A percentile compares a stretch with the other conserved stretches of the same genome.
phyloP scores from a whole-genome alignment of 768 basidiomycete genomes.

The Boletus huronensis region DNA sequence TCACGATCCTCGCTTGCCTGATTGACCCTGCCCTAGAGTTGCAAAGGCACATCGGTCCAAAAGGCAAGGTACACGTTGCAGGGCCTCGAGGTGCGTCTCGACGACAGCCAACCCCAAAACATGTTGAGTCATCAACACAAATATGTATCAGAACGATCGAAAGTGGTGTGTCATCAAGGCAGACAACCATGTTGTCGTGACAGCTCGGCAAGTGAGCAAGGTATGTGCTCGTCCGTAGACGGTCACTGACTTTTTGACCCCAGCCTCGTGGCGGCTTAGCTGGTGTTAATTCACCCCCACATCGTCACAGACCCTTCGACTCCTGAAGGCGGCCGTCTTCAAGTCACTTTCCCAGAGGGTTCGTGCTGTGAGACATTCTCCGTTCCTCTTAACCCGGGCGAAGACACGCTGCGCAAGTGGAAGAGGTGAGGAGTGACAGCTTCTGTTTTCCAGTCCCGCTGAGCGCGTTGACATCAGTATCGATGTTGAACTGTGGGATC shows the following conservation, averaged over 20 bases:
- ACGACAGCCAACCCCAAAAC: background rate
- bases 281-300: constrained; percentile 61
- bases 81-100: constrained; percentile 57
- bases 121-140: background rate
- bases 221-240: constrained; percentile 30
- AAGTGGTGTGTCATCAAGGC: constrained; percentile 67
- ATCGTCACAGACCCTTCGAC: constrained; percentile 46
- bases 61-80: constrained; percentile 53
- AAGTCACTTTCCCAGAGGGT: constrained; percentile 57
- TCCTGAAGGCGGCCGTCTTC: constrained; percentile 46
- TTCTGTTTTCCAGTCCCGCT: background rate
- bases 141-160: constrained; percentile 56
- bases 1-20: background rate
- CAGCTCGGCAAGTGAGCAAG: constrained; percentile 63
- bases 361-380: constrained; percentile 56
- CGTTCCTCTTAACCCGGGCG: constrained; percentile 54
- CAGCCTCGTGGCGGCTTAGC: constrained; percentile 36
- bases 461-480: constrained; percentile 37
- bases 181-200: constrained; percentile 51
- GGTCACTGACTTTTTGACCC: background rate
- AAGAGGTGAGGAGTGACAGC: constrained; percentile 42
- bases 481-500: constrained; percentile 49
- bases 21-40: constrained; percentile 49
- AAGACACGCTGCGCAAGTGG: constrained; percentile 51
- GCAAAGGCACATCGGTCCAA: constrained; percentile 61